phyloP scores from a whole-genome alignment of 495 filamentous ascomycete genomes.

The Tuber magnatum region DNA sequence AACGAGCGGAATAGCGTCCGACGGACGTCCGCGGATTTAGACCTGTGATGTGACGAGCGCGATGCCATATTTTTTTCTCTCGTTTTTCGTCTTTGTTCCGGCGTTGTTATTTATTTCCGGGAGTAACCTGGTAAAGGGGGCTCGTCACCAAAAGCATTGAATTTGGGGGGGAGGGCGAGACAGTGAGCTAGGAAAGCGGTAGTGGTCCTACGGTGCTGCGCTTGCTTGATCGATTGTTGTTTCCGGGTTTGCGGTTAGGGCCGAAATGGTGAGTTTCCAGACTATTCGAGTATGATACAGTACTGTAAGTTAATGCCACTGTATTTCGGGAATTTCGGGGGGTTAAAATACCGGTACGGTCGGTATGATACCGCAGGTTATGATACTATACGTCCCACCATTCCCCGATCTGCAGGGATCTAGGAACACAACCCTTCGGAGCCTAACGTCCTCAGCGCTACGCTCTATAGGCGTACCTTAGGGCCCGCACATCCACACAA shows the following conservation, averaged over 20 bases:
- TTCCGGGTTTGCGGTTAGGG: constrained; percentile 6
- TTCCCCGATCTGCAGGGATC: background rate
- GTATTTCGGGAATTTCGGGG: too few species aligned
- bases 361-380: background rate
- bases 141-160: background rate
- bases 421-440: background rate
- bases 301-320: too few species aligned
- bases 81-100: background rate
- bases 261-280: constrained; percentile 6
- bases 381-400: too few species aligned
- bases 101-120: background rate
- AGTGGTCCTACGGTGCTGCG: background rate
- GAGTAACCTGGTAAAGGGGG: background rate
- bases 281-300: too few species aligned
- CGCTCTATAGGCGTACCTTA: background rate
- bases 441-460: background rate
- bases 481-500: constrained; percentile 5
- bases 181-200: background rate
- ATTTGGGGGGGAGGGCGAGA: background rate
- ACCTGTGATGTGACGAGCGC: constrained; percentile 21
- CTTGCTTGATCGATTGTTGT: background rate
- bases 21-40: constrained; percentile 33
- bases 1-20: constrained; percentile 30
- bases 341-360: background rate
- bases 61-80: constrained; percentile 18